These are phyloP conservation scores for Bacidia gigantensis DNA, from an alignment of 495 filamentous ascomycete genomes.

Conservation along the genomic window DNA sequence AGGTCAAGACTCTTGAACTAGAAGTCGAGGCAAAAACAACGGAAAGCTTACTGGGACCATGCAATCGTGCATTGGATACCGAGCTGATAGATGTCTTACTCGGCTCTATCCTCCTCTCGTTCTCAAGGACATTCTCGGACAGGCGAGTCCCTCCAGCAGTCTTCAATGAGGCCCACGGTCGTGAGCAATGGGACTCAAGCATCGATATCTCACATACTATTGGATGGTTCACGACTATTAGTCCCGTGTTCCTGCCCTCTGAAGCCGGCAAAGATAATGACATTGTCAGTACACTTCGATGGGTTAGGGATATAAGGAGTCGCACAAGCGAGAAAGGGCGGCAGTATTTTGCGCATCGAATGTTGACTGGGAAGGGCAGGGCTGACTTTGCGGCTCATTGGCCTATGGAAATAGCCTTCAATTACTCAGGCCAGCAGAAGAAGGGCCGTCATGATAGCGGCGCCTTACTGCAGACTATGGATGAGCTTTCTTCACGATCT, in stretches of 20 bases:
- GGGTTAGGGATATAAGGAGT: slow-evolving; percentile 20
- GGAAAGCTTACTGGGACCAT: slow-evolving; percentile 27
- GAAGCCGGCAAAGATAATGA: slow-evolving; percentile 12
- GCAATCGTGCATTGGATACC: slow-evolving; percentile 29
- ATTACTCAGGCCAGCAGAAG: slow-evolving; percentile 33
- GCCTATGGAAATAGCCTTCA: slow-evolving; percentile 29
- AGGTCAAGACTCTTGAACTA: slow-evolving; percentile 28
- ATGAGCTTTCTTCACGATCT: slow-evolving; percentile 9
- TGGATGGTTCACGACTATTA: slow-evolving; percentile 24
- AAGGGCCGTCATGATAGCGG: slow-evolving; percentile 24
- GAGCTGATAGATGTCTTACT: slow-evolving; percentile 36
- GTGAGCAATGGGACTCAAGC: slow-evolving; percentile 18
- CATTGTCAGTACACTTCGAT: slow-evolving; percentile 17
- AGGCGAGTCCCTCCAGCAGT: slow-evolving; percentile 11
- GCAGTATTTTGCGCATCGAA: slow-evolving; percentile 22
- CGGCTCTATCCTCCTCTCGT: slow-evolving; percentile 34
- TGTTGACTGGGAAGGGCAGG: slow-evolving; percentile 11
- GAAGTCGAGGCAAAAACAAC: slow-evolving; percentile 30
- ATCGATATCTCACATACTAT: slow-evolving; percentile 22
- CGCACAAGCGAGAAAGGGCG: slow-evolving; percentile 21
- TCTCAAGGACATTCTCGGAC: slow-evolving; percentile 31
- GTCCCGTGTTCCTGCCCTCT: slow-evolving; percentile 18
- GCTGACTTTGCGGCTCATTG: slow-evolving; percentile 10
- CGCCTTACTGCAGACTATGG: slow-evolving; percentile 18
- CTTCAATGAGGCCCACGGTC: slow-evolving; percentile 25